Conservation (phyloP, 2,329 filamentous ascomycete species). For the Hirsutella rhossiliensis region DNA sequence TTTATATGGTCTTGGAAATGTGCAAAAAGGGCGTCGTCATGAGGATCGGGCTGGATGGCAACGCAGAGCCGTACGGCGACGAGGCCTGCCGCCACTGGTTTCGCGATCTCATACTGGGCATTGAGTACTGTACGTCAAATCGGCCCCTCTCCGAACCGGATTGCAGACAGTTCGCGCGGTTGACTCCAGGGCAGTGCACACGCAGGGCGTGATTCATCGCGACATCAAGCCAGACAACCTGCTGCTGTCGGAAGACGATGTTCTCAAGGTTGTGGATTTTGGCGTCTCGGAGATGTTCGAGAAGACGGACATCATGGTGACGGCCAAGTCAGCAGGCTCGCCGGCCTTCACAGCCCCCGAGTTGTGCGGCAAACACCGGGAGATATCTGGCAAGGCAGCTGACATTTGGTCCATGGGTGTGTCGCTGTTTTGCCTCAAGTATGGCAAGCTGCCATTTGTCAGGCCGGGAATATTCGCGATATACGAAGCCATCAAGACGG, state of each 20-base stretch:
- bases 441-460: constrained; percentile 81
- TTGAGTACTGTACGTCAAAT: constrained; percentile 68
- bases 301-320: constrained; percentile 74
- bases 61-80: constrained; percentile 68
- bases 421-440: constrained; percentile 83
- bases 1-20: constrained; percentile 99
- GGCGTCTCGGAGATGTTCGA: constrained; percentile 99
- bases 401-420: constrained; percentile 99
- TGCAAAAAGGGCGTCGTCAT: constrained; percentile 97
- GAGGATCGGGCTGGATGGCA: constrained; percentile 82
- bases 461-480: constrained; percentile 69
- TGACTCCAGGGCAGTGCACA: constrained; percentile 51
- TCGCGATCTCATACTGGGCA: constrained; percentile 83
- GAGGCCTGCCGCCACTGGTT: constrained; percentile 87
- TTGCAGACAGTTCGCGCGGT: background rate
- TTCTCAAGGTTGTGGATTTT: constrained; percentile 97
- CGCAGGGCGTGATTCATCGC: constrained; percentile 86
- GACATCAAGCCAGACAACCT: constrained; percentile 98
- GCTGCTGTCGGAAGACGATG: constrained; percentile 75
- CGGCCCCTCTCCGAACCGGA: no score
- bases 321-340: constrained; percentile 84
- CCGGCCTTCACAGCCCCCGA: constrained; percentile 93
- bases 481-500: constrained; percentile 74
- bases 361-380: constrained; percentile 75
- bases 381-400: constrained; percentile 77